Evolutionary conservation across 768 basidiomycete genomes (phyloP).

Genomic region (Pluteus cervinus): DNA sequence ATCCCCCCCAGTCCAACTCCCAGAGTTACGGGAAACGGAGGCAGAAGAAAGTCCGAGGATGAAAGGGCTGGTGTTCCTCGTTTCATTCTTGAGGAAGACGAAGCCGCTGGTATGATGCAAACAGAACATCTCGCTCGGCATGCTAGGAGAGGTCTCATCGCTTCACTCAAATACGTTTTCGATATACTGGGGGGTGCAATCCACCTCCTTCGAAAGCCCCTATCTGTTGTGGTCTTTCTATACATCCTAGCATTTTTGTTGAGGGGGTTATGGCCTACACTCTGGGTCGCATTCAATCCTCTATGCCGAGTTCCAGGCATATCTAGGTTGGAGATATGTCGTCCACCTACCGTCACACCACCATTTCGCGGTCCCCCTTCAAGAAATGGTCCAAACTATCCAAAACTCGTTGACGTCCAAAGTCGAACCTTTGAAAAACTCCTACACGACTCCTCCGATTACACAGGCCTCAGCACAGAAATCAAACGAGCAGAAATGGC

Average conservation of each 20-base stretch:
- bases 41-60: too few relatives aligned
- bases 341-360: constrained; percentile 5
- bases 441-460: constrained; percentile 51
- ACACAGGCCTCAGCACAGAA: constrained; percentile 55
- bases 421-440: constrained; percentile 58
- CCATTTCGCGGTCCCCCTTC: constrained; percentile 16
- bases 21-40: too few relatives aligned
- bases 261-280: constrained; percentile 29
- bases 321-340: constrained; percentile 42
- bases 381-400: constrained; percentile 56
- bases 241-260: constrained; percentile 44
- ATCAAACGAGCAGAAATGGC: constrained; percentile 79
- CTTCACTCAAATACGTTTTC: constrained; percentile 42
- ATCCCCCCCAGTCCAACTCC: too few relatives aligned
- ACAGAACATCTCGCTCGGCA: too few relatives aligned
- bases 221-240: constrained; percentile 46
- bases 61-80: too few relatives aligned
- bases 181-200: constrained; percentile 45
- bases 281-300: constrained; percentile 48
- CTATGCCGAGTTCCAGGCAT: constrained; percentile 59
- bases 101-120: too few relatives aligned
- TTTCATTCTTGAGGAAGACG: too few relatives aligned
- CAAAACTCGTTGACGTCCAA: constrained; percentile 53
- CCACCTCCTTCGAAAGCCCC: constrained; percentile 45
- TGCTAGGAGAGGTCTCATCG: too few relatives aligned